Percentiles rank a stretch among this genome's conserved stretches.
These are phyloP conservation scores for Tubosaeta sp. DNA, from an alignment of 768 basidiomycete genomes.

Conservation along the genomic window DNA sequence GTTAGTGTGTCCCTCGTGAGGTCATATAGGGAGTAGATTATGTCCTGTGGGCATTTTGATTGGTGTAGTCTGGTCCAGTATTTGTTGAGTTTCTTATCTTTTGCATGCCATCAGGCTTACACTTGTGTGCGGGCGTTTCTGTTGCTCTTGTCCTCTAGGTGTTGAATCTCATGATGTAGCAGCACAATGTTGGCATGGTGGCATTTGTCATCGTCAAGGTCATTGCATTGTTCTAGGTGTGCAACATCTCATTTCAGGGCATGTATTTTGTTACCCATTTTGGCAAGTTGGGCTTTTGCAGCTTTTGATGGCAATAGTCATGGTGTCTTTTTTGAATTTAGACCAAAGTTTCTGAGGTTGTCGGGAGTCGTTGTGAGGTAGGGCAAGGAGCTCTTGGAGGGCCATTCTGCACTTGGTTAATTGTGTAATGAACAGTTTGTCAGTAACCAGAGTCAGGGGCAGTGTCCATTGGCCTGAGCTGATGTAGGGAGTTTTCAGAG, in stretches of 20 bases:
- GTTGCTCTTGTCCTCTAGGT: not conserved
- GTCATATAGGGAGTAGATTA: slow-evolving; percentile 11
- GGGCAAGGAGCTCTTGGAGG: not conserved
- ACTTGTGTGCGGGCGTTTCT: not conserved
- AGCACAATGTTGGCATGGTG: no score
- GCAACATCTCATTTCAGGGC: not conserved
- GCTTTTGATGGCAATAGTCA: not conserved
- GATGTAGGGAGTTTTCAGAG: not conserved
- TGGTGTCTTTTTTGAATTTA: not conserved
- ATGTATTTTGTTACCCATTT: not conserved
- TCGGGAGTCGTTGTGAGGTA: not conserved
- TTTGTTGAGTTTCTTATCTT: slow-evolving; percentile 6
- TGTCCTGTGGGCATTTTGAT: slow-evolving; percentile 10
- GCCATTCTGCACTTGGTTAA: no score
- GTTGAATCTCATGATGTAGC: no score
- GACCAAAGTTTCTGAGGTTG: not conserved
- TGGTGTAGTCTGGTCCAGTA: slow-evolving; percentile 18
- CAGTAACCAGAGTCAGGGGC: not conserved
- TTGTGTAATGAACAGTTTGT: not conserved
- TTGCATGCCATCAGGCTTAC: not conserved
- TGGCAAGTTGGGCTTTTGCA: not conserved
- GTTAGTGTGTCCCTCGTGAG: rapidly evolving
- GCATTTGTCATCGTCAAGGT: no score
- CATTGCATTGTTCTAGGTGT: not conserved
- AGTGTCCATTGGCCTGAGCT: not conserved